These are phyloP conservation scores for Lactarius deliciosus DNA, from an alignment of 768 basidiomycete genomes.

Conservation along the genomic window DNA sequence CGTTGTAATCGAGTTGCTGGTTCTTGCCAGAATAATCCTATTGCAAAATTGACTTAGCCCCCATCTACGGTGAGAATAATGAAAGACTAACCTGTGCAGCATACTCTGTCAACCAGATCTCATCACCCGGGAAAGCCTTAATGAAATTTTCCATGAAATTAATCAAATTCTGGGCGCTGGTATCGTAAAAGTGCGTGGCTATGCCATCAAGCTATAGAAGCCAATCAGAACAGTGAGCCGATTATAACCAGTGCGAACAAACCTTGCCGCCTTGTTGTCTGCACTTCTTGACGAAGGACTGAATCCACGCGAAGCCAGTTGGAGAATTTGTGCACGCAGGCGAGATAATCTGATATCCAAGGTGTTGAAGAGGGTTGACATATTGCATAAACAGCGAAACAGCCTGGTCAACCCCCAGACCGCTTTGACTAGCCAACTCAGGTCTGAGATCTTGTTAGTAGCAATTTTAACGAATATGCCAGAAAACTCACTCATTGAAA, in stretches of 20 bases:
- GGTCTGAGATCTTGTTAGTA: constrained; percentile 49
- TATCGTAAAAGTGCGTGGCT: constrained; percentile 72
- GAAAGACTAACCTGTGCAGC: constrained; percentile 52
- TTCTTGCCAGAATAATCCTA: constrained; percentile 55
- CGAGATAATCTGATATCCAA: constrained; percentile 59
- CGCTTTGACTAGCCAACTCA: constrained; percentile 59
- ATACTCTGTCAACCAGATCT: constrained; percentile 67
- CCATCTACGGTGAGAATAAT: background rate
- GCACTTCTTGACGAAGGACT: constrained; percentile 55
- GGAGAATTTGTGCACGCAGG: constrained; percentile 69
- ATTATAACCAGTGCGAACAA: background rate
- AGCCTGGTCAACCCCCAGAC: constrained; percentile 52
- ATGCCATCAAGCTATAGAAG: constrained; percentile 51
- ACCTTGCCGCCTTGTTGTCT: constrained; percentile 46
- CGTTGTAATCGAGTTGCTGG: constrained; percentile 40
- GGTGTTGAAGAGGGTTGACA: constrained; percentile 53
- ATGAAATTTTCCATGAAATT: constrained; percentile 51
- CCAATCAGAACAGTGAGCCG: background rate
- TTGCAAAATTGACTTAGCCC: constrained; percentile 2
- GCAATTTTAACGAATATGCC: constrained; percentile 36
- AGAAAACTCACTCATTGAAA: constrained; percentile 66
- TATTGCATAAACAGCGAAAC: constrained; percentile 59
- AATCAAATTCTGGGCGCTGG: constrained; percentile 47
- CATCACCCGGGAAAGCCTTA: constrained; percentile 39
- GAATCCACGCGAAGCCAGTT: constrained; percentile 62